Evolutionary conservation across 305 asterid genomes (phyloP).

Genomic region (Rubia occidens): DNA sequence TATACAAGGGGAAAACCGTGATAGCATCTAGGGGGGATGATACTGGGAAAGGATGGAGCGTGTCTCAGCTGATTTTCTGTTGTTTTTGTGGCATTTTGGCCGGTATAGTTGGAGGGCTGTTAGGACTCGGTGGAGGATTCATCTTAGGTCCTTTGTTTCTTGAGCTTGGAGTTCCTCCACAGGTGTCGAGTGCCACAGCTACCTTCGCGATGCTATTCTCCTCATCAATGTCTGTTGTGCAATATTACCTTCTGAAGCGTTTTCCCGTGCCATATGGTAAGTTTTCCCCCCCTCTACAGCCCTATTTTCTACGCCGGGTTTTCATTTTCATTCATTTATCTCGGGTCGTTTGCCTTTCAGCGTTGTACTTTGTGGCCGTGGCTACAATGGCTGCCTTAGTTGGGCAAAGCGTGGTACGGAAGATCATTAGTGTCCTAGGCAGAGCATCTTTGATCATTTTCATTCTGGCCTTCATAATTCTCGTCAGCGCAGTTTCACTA

Average conservation of each 20-base stretch:
- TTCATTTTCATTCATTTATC: background rate
- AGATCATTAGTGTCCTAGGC: conserved; percentile 42
- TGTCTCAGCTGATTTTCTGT: conserved; percentile 44
- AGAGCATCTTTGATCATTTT: conserved; percentile 66
- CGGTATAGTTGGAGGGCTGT: conserved; percentile 64
- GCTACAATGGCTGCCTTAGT: conserved; percentile 58
- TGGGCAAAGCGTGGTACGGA: conserved; percentile 57
- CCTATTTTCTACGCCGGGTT: background rate
- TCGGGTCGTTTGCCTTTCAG: conserved; percentile 26
- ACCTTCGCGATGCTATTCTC: conserved; percentile 60
- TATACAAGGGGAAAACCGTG: conserved; percentile 48
- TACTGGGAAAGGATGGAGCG: conserved; percentile 33
- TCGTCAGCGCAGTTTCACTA: conserved; percentile 49
- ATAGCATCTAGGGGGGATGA: conserved; percentile 45
- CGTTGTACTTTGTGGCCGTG: conserved; percentile 49
- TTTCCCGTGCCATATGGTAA: conserved; percentile 60
- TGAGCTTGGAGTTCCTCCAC: conserved; percentile 69
- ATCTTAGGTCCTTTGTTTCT: conserved; percentile 59
- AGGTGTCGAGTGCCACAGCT: conserved; percentile 75
- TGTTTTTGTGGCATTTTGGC: conserved; percentile 59
- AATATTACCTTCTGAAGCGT: conserved; percentile 56
- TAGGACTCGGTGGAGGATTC: conserved; percentile 82
- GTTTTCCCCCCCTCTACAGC: background rate
- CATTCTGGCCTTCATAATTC: conserved; percentile 52
- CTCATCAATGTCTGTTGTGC: conserved; percentile 69